phyloP scores from a whole-genome alignment of 2,329 filamentous ascomycete species.

The Claviceps lovelessii region DNA sequence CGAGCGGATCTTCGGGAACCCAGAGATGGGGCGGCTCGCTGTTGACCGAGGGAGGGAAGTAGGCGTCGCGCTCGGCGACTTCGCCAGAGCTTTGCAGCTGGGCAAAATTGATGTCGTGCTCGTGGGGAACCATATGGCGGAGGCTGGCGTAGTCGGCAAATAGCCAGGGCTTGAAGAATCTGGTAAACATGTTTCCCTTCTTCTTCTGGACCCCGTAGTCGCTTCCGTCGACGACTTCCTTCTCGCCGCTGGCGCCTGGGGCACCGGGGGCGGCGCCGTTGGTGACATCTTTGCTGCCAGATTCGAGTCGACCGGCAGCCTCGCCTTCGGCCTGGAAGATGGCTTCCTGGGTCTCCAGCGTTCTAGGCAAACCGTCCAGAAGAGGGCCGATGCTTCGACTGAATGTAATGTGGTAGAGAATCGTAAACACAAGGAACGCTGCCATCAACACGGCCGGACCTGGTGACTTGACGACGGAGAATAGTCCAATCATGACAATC shows the following conservation, averaged over 20 bases:
- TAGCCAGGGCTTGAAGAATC: slow-evolving; percentile 62
- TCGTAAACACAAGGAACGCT: slow-evolving; percentile 58
- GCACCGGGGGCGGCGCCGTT: background rate
- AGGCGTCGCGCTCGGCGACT: slow-evolving; percentile 48
- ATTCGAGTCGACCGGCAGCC: slow-evolving; percentile 12
- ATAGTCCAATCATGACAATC: slow-evolving; percentile 68
- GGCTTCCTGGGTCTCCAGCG: slow-evolving; percentile 30
- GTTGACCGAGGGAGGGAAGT: slow-evolving; percentile 56
- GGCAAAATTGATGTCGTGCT: slow-evolving; percentile 26
- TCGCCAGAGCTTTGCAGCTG: slow-evolving; percentile 46
- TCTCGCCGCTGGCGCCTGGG: background rate
- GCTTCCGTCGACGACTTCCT: slow-evolving; percentile 9
- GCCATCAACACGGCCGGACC: slow-evolving; percentile 65
- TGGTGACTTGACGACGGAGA: slow-evolving; percentile 50
- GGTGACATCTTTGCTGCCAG: slow-evolving; percentile 1
- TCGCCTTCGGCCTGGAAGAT: slow-evolving; percentile 17
- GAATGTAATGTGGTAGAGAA: slow-evolving; percentile 62
- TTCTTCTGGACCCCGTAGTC: slow-evolving; percentile 24
- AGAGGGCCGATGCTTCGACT: slow-evolving; percentile 57
- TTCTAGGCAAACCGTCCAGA: slow-evolving; percentile 56
- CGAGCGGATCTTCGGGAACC: slow-evolving; percentile 58
- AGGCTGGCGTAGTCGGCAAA: slow-evolving; percentile 59
- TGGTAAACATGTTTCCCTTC: slow-evolving; percentile 38
- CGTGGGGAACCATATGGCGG: slow-evolving; percentile 53
- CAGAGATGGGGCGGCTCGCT: slow-evolving; percentile 51